These are phyloP conservation scores for Przewalskia tangutica DNA, from an alignment of 257 asterid species.

Conservation along the genomic window DNA sequence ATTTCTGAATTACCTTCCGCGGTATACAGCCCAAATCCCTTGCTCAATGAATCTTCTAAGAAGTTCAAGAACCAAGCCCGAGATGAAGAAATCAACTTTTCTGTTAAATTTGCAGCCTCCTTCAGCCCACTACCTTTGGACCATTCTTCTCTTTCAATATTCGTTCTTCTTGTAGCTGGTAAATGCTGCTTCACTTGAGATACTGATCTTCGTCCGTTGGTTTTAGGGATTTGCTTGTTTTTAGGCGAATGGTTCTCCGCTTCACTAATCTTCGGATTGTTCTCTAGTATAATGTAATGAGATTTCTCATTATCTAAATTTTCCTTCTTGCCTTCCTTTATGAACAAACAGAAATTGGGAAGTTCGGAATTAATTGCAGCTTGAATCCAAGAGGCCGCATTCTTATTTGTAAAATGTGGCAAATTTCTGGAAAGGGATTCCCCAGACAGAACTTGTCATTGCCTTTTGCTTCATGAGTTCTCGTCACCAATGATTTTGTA, in stretches of 20 bases:
- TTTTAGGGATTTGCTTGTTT: slow-evolving; percentile 21
- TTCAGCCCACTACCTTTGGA: slow-evolving; percentile 36
- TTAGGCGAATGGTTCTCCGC: slow-evolving; percentile 19
- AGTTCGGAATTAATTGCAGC: slow-evolving; percentile 73
- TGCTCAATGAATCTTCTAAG: slow-evolving; percentile 44
- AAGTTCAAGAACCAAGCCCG: slow-evolving; percentile 67
- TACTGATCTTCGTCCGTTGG: slow-evolving; percentile 10
- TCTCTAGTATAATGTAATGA: slow-evolving; percentile 40
- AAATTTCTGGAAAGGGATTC: not conserved
- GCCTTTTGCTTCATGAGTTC: slow-evolving; percentile 21
- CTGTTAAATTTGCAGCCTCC: slow-evolving; percentile 43
- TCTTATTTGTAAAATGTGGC: slow-evolving; percentile 21
- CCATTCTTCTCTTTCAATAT: slow-evolving; percentile 18
- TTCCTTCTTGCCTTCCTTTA: slow-evolving; percentile 35
- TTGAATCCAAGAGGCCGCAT: slow-evolving; percentile 65
- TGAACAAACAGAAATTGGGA: slow-evolving; percentile 48
- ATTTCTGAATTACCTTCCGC: slow-evolving; percentile 30
- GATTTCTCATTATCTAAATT: slow-evolving; percentile 22
- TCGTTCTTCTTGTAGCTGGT: slow-evolving; percentile 20
- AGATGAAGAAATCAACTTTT: slow-evolving; percentile 40
- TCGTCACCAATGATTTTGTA: slow-evolving; percentile 21
- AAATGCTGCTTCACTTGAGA: slow-evolving; percentile 18
- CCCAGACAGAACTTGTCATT: slow-evolving; percentile 2
- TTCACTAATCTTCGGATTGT: slow-evolving; percentile 21
- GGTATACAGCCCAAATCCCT: slow-evolving; percentile 29